phyloP scores from a whole-genome alignment of 2,329 filamentous ascomycete genomes.

The Teratosphaeria pseudoeucalypti region DNA sequence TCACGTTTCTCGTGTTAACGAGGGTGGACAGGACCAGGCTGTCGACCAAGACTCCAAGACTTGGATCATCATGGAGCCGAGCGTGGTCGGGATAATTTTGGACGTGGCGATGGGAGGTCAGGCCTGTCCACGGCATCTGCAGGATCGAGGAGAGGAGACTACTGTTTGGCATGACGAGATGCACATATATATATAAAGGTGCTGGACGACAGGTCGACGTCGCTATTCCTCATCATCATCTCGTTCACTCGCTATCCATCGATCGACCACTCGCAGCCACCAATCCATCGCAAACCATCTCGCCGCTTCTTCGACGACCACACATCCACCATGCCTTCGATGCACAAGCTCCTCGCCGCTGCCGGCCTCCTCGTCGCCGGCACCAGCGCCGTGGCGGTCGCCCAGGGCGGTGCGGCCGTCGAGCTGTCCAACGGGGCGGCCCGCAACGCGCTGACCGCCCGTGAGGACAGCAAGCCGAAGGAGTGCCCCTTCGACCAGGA shows the following conservation, averaged over 20 bases:
- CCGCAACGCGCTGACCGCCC: not conserved
- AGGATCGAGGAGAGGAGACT: not conserved
- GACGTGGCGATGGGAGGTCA: not conserved
- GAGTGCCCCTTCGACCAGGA: not conserved
- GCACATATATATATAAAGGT: not conserved
- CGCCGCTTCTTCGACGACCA: no score
- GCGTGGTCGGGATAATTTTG: not conserved
- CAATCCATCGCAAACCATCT: no score
- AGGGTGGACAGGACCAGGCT: not conserved
- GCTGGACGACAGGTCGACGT: not conserved
- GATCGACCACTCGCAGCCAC: not conserved
- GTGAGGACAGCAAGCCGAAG: not conserved
- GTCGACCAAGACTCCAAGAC: not conserved
- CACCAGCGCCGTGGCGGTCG: not conserved
- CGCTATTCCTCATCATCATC: no score
- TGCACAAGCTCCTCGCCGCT: not conserved
- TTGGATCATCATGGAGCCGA: not conserved
- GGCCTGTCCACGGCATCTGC: not conserved
- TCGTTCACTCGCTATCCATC: not conserved
- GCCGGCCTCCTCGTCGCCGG: not conserved
- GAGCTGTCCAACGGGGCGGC: not conserved
- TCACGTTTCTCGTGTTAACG: not conserved
- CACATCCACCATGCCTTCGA: not conserved
- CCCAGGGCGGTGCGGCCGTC: not conserved
- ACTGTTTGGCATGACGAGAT: no score